Base-by-base conservation (phyloP, 768 basidiomycete species). In the Brasilioporus rufonigricans region DNA sequence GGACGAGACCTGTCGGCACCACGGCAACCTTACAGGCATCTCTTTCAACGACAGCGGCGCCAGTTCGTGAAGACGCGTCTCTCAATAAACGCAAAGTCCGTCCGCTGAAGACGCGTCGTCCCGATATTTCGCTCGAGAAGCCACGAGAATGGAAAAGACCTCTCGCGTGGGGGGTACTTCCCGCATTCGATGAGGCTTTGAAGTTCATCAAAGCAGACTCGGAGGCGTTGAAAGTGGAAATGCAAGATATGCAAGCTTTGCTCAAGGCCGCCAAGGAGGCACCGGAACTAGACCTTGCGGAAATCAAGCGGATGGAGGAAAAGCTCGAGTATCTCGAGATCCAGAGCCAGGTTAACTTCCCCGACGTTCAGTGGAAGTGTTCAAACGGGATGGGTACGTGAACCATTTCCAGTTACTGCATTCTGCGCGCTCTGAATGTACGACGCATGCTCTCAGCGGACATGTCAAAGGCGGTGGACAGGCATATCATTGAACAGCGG, bases 151-250 rank as follows among this genome's bases (percentile, higher is more conserved):
- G 87, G 86, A 83, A 81, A 45, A 64, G 80, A 16, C 86, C 89
- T 5, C 68, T 91, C 5, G 78, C 75, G 13, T 67, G 69, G 21
- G 87, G 87, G 7, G 79, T 85, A 9, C 70, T 91, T 26, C 87
- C 87, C 3, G 88, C 84, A 5, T 97, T 93, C 64, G 96, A 98
- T 72, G 80, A 88, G 51, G 93, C 95, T 1, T 72, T 98, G 41
- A 76, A 81, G 55, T 76, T 86, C 60, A 81, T 98, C 53, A 74
- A 77, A 29, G 64, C 70, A 16, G 91, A 97, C 73, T 81, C 86
- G 38, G 64, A 71, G 10, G 62, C 59, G 2, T 67, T 89, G 31
- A 77, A 78, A 53, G 62, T 55, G 1, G 61, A 65, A 32, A 60
- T 71, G 32, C 66, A 61, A 44, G 52, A 56, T 18, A 59, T 61